Evolutionary conservation across 805 yeast species (phyloP), one percentile per base, ranked within the genome.

Genomic region (Maudiozyma saulgeensis): DNA sequence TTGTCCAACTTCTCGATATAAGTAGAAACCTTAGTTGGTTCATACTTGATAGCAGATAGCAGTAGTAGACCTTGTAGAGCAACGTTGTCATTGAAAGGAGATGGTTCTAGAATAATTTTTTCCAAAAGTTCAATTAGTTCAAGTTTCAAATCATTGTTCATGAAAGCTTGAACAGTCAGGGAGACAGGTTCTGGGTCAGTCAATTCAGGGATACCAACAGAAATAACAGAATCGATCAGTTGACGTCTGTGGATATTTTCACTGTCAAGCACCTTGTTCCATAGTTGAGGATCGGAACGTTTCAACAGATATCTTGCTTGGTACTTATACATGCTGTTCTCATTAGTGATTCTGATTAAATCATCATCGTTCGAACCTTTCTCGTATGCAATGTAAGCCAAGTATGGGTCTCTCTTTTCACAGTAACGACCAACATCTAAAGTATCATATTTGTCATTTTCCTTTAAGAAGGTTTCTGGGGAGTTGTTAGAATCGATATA

Each of bases 361-460:
- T 93, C 99, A 50, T 76, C 83, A 67, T 93, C 96, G 61, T 91
- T 90, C 48, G 77, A 74, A 64, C 99, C 99, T 72, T 90, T 91
- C 53, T 95, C 95, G 70, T 93, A 93, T 47, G 96, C 95, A 71
- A 93, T 93, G 69, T 88, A 93, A 28, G 99, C 99, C 66, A 93
- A 76, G 72, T 88, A 93, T 54, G 99, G 99, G 64, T 93, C 99
- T 71, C 99, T 86, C 80, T 87, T 91, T 72, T 93, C 99, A 77
- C 99, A 93, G 75, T 93, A 93, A 66, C 81, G 88, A 76, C 99
- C 99, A 56, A 93, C 97, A 60, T 85, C 85, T 58, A 87, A 74
- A n/a, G 98, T 84, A 70, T 93, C 95, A 71, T 93, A 93, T 63
- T 78, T 77, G 58, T 82, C 77, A 69, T 93, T 93, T 69, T 91